Evolutionary conservation across 2,329 filamentous ascomycete species (phyloP), one percentile per base, ranked within the genome.

Genomic region (Xylogone sp.): DNA sequence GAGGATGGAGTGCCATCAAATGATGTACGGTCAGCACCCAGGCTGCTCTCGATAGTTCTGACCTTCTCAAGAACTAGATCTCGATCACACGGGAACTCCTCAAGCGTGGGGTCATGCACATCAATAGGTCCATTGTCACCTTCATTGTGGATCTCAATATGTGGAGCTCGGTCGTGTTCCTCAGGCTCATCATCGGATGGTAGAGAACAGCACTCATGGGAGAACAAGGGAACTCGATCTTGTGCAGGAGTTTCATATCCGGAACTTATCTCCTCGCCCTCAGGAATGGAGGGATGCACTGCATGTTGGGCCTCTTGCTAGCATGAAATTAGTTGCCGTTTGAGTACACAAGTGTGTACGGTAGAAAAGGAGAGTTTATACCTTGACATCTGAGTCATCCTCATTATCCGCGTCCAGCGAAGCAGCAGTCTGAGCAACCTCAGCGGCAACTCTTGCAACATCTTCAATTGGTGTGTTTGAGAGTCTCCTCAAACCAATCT

Each of bases 381-480:
- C 34, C 19, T 8, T 16, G n/a, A 22, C 10, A 51, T 56, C 24
- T 56, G 57, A 53, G 43, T 50, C 51, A 19, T 62, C 54, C 9
- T 49, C 42, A 51, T 75, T 72, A 13, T 18, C 34, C 34, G 4
- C 5, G 34, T 39, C 34, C n/a, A 75, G 57, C 3, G 59, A 62
- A 52, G 70, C 62, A 18, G 75, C 72, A 21, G 65, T 67, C 49
- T 75, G 68, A 19, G 71, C 70, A 27, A 75, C 72, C 56, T 78
- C 75, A 2, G 71, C 72, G 5, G 74, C 73, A 6, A 69, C 73
- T 4, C 62, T 62, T 10, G 73, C 69, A 43, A 72, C 70, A 52
- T 76, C 63, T 21, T 68, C 62, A 45, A 73, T 71, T 3, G 72
- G 71, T 3, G 72, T 72, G 3, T 55, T 58, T 3, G 70, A 70